Evolutionary conservation across 2,329 filamentous ascomycete genomes (phyloP), one percentile per base, ranked within the genome.

Genomic region (Alternaria rosae): DNA sequence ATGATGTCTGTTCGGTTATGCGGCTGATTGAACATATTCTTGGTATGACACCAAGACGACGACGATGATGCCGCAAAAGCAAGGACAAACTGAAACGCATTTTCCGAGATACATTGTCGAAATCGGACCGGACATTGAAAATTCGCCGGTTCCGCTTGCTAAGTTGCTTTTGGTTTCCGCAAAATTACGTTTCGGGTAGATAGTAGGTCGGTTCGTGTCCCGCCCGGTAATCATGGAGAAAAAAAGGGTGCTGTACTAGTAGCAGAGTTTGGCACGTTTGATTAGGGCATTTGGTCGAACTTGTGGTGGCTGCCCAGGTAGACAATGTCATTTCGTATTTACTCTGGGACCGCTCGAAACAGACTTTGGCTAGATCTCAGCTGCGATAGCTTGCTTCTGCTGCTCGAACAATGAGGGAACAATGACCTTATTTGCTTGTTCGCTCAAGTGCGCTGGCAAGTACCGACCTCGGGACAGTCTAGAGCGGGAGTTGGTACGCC

Each of bases 401-500:
- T 17, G 23, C 25, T 47, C 23, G 47, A 30, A 51, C 28, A 35
- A 38, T n/a, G 47, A 51, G 30, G 20, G 32, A 28, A 50, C 28
- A 28, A 35, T 38, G 30, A 38, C 21, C 47, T 51, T 51, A 21
- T 15, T 51, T 50, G 47, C 28, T 51, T 35, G 20, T 51, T 38
- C 30, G 30, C 30, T 30, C 28, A 21, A 35, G 30, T 51, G 47
- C 47, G 47, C 47, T 51, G 47, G 47, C 47, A 51, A 21, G 30
- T 51, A 28, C 47, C 47, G 30, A 51, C 35, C 35, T 38, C 35
- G 15, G 35, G 35, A 38, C 47, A 35, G 28, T 51, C 47, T 38
- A 38, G 23, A 38, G 47, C 28, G 47, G 47, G 47, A 51, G 47
- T 12, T 51, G 47, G 47, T 51, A 51, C 47, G 30, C 47, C 47